A percentile compares a stretch with the other conserved stretches of the same genome.
phyloP scores from a whole-genome alignment of 108 stramenopile genomes.

The Conticribra weissflogii region DNA sequence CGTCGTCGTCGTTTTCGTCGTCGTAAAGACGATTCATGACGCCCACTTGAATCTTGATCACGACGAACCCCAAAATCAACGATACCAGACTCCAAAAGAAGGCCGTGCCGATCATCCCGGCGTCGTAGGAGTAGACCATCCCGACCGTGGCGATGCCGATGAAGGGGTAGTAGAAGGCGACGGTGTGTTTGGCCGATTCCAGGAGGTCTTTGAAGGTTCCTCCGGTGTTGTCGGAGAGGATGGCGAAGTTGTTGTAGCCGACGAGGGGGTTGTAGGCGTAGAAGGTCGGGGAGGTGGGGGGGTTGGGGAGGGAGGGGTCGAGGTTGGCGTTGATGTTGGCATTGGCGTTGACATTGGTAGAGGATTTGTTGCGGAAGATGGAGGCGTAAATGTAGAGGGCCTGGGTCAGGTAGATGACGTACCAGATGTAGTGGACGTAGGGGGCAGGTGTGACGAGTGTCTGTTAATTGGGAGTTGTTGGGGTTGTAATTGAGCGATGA shows the following conservation, averaged over 20 bases:
- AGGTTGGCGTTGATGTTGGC: not conserved
- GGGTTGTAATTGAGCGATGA: no score
- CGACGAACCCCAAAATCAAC: not conserved
- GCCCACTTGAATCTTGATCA: not conserved
- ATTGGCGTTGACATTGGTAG: not conserved
- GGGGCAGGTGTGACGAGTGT: slow-evolving; percentile 13
- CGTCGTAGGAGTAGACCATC: not conserved
- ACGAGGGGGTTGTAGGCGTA: not conserved
- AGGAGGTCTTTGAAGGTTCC: not conserved
- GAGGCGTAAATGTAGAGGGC: slow-evolving; percentile 9
- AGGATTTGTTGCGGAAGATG: slow-evolving; percentile 8
- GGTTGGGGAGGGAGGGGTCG: no score
- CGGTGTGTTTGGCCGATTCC: not conserved
- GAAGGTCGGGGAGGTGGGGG: no score
- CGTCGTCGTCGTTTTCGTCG: not conserved
- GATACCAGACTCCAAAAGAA: not conserved
- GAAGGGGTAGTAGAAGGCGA: not conserved
- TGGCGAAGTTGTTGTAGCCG: not conserved
- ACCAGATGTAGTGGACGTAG: slow-evolving; percentile 20
- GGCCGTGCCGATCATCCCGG: not conserved
- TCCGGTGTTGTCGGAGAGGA: slow-evolving; percentile 1
- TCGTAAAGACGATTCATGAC: not conserved
- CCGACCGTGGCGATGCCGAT: not conserved
- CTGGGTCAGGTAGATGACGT: slow-evolving; percentile 7
- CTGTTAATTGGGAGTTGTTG: slow-evolving; percentile 2